Conservation (phyloP, 331 rosid genomes). For the Rosa hybrid region DNA sequence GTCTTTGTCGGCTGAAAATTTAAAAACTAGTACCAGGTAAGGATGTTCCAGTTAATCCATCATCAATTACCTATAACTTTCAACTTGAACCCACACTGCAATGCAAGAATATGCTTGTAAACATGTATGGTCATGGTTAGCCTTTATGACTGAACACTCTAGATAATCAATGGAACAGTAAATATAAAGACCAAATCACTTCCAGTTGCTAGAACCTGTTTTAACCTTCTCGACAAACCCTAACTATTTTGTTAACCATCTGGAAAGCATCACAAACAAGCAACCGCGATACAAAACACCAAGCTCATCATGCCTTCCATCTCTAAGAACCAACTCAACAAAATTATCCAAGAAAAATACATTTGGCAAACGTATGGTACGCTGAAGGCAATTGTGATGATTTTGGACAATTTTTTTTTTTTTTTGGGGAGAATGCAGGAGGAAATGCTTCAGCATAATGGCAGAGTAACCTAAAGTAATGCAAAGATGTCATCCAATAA, state of each 20-base stretch:
- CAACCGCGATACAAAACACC: background rate
- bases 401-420: background rate
- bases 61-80: background rate
- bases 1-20: background rate
- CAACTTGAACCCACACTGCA: background rate
- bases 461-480: background rate
- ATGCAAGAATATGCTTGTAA: background rate
- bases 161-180: background rate
- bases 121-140: background rate
- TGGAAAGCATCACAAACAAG: background rate
- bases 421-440: background rate
- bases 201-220: background rate
- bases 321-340: background rate
- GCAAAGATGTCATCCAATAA: background rate
- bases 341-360: background rate
- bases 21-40: background rate
- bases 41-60: background rate
- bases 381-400: background rate
- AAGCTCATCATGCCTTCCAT: background rate
- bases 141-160: background rate
- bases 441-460: background rate
- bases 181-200: background rate
- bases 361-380: background rate
- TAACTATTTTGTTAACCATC: constrained; percentile 3
- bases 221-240: background rate